Conservation (phyloP, 768 basidiomycete species). For the Suillus subluteus region DNA sequence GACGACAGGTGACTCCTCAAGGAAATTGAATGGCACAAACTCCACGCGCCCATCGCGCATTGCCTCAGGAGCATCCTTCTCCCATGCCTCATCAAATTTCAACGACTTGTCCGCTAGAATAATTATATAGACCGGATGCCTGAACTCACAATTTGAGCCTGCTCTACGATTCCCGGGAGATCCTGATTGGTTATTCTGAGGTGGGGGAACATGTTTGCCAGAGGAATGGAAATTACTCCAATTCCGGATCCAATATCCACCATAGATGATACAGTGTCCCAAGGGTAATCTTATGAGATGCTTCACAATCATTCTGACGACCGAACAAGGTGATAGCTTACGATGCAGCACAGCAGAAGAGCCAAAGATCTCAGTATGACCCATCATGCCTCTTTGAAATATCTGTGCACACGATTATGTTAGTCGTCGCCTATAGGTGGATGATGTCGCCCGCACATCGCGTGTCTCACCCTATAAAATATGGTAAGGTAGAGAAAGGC, state of each 20-base stretch:
- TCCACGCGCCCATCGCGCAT: constrained; percentile 21
- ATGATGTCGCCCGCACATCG: constrained; percentile 14
- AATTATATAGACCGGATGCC: neutral
- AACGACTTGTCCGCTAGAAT: neutral
- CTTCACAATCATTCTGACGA: neutral
- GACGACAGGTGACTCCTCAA: constrained; percentile 21
- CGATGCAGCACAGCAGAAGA: constrained; percentile 29
- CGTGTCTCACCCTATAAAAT: constrained; percentile 18
- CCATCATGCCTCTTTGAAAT: constrained; percentile 29
- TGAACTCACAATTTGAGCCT: constrained; percentile 25
- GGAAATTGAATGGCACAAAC: constrained; percentile 26
- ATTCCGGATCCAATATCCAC: constrained; percentile 35
- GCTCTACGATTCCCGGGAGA: constrained; percentile 28
- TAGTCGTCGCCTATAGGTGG: neutral
- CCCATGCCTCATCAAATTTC: constrained; percentile 17
- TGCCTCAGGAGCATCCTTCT: constrained; percentile 22
- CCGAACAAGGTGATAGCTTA: constrained; percentile 6
- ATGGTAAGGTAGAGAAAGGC: neutral
- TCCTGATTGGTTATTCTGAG: constrained; percentile 33
- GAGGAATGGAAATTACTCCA: constrained; percentile 29
- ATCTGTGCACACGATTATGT: constrained; percentile 16
- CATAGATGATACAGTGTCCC: constrained; percentile 29
- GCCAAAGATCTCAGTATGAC: constrained; percentile 23
- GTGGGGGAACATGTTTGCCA: constrained; percentile 29
- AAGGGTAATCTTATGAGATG: constrained; percentile 13